Evolutionary conservation across 2,329 filamentous ascomycete genomes (phyloP), one percentile per base, ranked within the genome.

Genomic region (Calycina herbarum): DNA sequence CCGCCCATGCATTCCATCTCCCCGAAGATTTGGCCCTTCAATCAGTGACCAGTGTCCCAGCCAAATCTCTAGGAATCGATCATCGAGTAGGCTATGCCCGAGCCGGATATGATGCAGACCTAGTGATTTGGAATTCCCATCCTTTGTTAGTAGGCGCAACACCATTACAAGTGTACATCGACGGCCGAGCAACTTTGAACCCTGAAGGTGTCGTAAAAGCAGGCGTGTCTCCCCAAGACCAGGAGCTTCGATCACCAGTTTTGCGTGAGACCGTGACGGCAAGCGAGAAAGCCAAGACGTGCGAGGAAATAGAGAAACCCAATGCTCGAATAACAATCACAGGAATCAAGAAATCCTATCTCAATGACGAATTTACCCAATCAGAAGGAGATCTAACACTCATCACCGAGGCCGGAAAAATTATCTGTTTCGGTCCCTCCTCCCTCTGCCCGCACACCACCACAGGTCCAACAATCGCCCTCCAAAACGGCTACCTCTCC

Each of bases 121-220:
- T 84, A 35, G 82, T 82, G 4, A 75, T 83, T 4, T 83, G 81
- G 82, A 78, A 83, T 65, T 77, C 77, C 0, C 80, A 83, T 66
- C 82, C 82, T 2, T 75, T 83, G 1, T 75, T 77, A 13, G 69
- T 80, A 17, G 82, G 81, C 5, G 80, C 81, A 11, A 81, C 78
- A 3, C 79, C 82, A 3, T 69, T 79, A 10, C 80, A 83, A 64
- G 81, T 83, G 15, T 82, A 78, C 45, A 79, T 83, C 66, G 82
- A 83, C 68, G 82, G 82, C 1, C 75, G 70, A 35, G 69, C 76
- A 38, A 77, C 76, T 29, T 68, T 80, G 17, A 75, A 79, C 31
- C 71, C 75, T 1, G 72, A 70, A 24, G 72, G 70, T 48, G 77
- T 78, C 2, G 68, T 72, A 56, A 68, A 76, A 31, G 67, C 72